phyloP scores from a whole-genome alignment of 768 basidiomycete species.

The Collybia nuda region DNA sequence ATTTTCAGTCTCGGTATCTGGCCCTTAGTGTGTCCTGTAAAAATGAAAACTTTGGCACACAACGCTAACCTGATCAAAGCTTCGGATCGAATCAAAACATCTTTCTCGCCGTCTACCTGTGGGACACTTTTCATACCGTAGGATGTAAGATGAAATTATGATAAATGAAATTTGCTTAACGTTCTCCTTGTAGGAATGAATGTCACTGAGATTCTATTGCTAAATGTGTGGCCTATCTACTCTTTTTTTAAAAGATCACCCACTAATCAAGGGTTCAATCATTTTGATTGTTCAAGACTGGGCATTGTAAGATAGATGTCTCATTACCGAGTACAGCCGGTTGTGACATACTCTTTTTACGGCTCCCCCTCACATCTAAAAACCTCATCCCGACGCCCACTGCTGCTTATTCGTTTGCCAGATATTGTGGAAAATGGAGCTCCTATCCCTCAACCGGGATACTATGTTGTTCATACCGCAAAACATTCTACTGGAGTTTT shows the following conservation, averaged over 20 bases:
- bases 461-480: background rate
- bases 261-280: background rate
- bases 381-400: background rate
- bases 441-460: background rate
- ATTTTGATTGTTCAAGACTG: background rate
- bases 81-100: background rate
- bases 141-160: too few species aligned
- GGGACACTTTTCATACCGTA: too few species aligned
- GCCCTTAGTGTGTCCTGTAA: background rate
- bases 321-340: background rate
- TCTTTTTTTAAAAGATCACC: background rate
- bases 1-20: background rate
- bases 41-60: background rate
- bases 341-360: background rate
- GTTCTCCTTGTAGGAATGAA: background rate
- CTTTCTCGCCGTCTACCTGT: background rate
- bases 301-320: conserved; percentile 1
- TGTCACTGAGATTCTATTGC: background rate
- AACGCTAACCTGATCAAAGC: too few species aligned
- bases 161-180: too few species aligned
- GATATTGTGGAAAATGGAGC: background rate
- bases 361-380: background rate
- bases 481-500: background rate
- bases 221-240: background rate
- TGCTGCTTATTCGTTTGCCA: background rate